Conservation (phyloP, 202 grass and related monocot species). For the Elaeis oleifera region DNA sequence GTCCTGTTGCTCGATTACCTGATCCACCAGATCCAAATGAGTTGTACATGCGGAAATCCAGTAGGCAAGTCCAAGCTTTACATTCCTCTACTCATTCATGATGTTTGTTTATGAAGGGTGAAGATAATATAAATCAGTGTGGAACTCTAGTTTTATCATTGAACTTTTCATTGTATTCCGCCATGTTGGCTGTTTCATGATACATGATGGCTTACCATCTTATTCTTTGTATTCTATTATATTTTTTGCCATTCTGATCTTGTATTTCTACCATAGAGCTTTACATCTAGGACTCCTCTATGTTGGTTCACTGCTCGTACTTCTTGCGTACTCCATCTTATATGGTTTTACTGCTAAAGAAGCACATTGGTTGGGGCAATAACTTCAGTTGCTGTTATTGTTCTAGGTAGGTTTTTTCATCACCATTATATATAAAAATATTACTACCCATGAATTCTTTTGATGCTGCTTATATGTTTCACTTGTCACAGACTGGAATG, state of each 20-base stretch:
- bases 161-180: too few species aligned
- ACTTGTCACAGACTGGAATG: slow-evolving; percentile 82
- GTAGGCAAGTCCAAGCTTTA: slow-evolving; percentile 46
- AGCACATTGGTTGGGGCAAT: slow-evolving; percentile 76
- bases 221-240: slow-evolving; percentile 9
- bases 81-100: not conserved
- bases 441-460: slow-evolving; percentile 14
- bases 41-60: slow-evolving; percentile 86
- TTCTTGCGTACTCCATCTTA: slow-evolving; percentile 80
- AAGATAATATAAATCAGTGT: too few species aligned
- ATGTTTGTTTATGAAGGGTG: too few species aligned
- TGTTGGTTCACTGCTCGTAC: slow-evolving; percentile 60
- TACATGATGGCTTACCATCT: too few species aligned
- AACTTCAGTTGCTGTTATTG: slow-evolving; percentile 82
- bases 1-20: slow-evolving; percentile 75
- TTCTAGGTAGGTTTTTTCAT: slow-evolving; percentile 68
- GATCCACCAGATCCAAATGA: slow-evolving; percentile 94
- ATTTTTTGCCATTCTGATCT: slow-evolving; percentile 23
- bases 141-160: too few species aligned
- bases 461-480: not conserved
- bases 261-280: slow-evolving; percentile 44
- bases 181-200: too few species aligned
- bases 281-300: slow-evolving; percentile 87
- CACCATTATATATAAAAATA: not conserved
- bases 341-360: slow-evolving; percentile 94